Evolutionary conservation across 176 grass and related monocot species (phyloP).

Genomic region (Ensete glaucum): DNA sequence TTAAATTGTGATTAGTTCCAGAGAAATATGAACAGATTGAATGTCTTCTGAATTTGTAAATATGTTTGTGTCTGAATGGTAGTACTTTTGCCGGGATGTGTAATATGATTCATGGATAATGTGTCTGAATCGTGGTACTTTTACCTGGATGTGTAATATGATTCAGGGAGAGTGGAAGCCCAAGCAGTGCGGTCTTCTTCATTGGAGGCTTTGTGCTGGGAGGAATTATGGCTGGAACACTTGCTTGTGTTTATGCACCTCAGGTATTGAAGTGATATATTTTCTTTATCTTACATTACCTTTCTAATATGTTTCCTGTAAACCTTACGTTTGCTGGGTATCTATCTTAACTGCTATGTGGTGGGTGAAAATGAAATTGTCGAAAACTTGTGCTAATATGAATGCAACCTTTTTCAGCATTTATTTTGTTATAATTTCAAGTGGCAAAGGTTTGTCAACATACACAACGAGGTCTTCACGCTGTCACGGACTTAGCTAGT

Average conservation of each 20-base stretch:
- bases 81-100: not conserved
- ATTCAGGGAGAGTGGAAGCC: not conserved
- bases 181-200: conserved; percentile 12
- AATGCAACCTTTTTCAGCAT: not conserved
- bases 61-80: not conserved
- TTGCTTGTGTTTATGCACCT: conserved; percentile 24
- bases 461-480: no score
- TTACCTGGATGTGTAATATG: not conserved
- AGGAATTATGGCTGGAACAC: conserved; percentile 15
- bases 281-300: not conserved
- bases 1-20: no score
- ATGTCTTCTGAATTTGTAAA: no score
- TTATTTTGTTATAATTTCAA: not conserved
- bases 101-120: no score
- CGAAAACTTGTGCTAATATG: not conserved
- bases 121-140: not conserved
- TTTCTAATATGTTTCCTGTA: not conserved
- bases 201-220: conserved; percentile 24
- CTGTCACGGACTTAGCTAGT: no score
- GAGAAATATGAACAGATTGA: no score
- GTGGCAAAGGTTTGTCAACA: not conserved
- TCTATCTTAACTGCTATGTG: not conserved
- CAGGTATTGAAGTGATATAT: conserved; percentile 9
- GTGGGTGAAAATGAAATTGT: not conserved
- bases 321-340: not conserved